Percentiles rank a stretch among this genome's conserved stretches.
phyloP scores from a whole-genome alignment of 164 flowering plant species.

The Kalanchoe fedtschenkoi region DNA sequence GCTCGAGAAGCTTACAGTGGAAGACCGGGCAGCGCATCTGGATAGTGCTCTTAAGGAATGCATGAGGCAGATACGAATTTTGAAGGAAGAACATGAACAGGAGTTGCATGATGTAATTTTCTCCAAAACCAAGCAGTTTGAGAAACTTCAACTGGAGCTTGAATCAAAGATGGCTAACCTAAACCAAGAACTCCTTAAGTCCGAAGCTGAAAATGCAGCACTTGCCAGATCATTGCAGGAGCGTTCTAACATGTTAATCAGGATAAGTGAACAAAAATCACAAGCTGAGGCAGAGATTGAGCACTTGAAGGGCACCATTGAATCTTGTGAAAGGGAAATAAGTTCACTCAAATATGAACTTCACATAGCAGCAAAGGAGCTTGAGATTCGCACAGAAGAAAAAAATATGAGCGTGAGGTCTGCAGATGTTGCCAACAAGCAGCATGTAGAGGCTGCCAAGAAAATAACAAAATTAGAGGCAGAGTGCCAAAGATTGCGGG shows the following conservation, averaged over 20 bases:
- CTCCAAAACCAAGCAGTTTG: conserved; percentile 64
- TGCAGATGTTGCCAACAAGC: conserved; percentile 87
- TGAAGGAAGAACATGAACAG: conserved; percentile 90
- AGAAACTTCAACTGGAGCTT: conserved; percentile 56
- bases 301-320: conserved; percentile 53
- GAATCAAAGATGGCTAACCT: conserved; percentile 58
- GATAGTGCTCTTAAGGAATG: conserved; percentile 99
- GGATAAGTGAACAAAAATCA: conserved; percentile 74
- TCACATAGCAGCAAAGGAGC: conserved; percentile 72
- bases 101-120: conserved; percentile 62
- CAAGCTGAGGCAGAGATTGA: conserved; percentile 86
- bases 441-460: conserved; percentile 79
- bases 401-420: conserved; percentile 86
- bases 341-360: conserved; percentile 82
- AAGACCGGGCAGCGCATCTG: conserved; percentile 81
- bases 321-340: conserved; percentile 80
- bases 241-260: conserved; percentile 71
- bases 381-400: conserved; percentile 93
- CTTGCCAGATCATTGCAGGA: conserved; percentile 87
- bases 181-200: conserved; percentile 62
- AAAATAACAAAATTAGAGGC: conserved; percentile 90
- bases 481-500: conserved; percentile 91
- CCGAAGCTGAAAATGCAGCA: conserved; percentile 78
- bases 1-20: conserved; percentile 74
- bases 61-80: conserved; percentile 85